Base-by-base conservation (phyloP, 768 basidiomycete species). In the Termitomyces sp. region DNA sequence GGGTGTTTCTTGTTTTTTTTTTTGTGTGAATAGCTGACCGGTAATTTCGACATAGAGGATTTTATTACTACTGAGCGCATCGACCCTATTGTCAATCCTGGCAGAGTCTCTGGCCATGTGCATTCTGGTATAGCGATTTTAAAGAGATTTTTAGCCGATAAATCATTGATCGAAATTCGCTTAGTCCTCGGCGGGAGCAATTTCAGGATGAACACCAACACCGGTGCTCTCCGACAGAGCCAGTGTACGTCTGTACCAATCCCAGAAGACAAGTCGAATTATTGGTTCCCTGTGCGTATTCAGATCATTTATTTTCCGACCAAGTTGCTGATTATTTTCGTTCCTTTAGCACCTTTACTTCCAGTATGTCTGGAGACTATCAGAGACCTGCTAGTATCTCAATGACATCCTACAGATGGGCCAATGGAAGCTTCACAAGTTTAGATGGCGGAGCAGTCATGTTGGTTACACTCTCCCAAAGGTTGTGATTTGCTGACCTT, bases 211-310 rank as follows among this genome's bases (percentile, higher is more conserved):
- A 64, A 65, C 36, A 74, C 74, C 31, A 75, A 75, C 62, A 81
- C 81, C 1, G 71, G 72, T 13, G 60, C 55, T 11, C 72, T 84
- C 27, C 71, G 78, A 42, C 58, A 78, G 58, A 82, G 81, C 63
- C 61, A 76, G 64, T 84, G 82, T 64, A 78, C 81, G 2, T 79
- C 81, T n/a, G 72, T 78, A 58, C 81, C 81, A 41, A 82, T 84
- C 65, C 71, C 73, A 16, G 70, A 84, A 69, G 81, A 82, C 69
- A 80, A 82, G 62, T 81, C 78, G 20, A 75, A 72, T 53, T 83
- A 82, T 61, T 82, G 81, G 81, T 76, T 77, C 61, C 79, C 80
- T 50, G 79, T 80, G 61, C 48, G 76, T 72, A 9, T 37, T 53
- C 2, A 48, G 31, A 27, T 33, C 11, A 18, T 22, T 46, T 33